A percentile compares a stretch with the other conserved stretches of the same genome.
Conservation (phyloP, 495 filamentous ascomycete genomes). For the Aspergillus nidulans region DNA sequence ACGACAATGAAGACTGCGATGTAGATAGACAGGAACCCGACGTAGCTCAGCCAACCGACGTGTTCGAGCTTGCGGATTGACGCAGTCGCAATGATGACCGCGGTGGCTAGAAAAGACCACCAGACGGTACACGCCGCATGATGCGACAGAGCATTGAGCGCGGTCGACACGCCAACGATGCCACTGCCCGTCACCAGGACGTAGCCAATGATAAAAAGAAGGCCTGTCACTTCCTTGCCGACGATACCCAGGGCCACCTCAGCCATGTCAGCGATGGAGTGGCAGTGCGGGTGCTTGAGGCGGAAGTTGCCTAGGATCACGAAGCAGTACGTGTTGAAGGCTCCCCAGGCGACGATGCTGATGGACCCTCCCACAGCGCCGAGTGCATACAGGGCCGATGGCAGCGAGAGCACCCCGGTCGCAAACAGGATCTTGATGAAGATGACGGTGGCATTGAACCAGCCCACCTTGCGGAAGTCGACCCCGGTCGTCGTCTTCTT, state of each 20-base stretch:
- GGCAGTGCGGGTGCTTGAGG: slow-evolving; percentile 32
- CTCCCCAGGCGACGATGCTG: slow-evolving; percentile 52
- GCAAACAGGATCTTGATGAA: slow-evolving; percentile 49
- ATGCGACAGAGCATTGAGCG: slow-evolving; percentile 58
- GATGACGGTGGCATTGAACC: slow-evolving; percentile 49
- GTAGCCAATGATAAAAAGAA: not conserved
- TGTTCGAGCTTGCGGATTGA: slow-evolving; percentile 35
- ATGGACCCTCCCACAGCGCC: slow-evolving; percentile 57
- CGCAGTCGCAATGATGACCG: slow-evolving; percentile 23
- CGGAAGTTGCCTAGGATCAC: slow-evolving; percentile 40
- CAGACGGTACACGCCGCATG: slow-evolving; percentile 58
- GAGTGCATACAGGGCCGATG: slow-evolving; percentile 54
- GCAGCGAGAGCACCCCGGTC: slow-evolving; percentile 59
- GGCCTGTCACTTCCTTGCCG: not conserved
- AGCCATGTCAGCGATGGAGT: slow-evolving; percentile 65
- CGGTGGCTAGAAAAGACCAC: slow-evolving; percentile 30
- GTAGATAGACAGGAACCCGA: slow-evolving; percentile 31
- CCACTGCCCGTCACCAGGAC: not conserved
- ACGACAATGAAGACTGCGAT: slow-evolving; percentile 60
- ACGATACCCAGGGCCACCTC: slow-evolving; percentile 11
- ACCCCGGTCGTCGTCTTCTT: slow-evolving; percentile 45
- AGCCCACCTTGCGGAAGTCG: slow-evolving; percentile 52
- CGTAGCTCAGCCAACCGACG: slow-evolving; percentile 35
- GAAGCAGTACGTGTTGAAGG: slow-evolving; percentile 64
- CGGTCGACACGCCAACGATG: slow-evolving; percentile 48